These are phyloP conservation scores for Leucaena leucocephala DNA, from an alignment of 306 rosid genomes.

Conservation along the genomic window DNA sequence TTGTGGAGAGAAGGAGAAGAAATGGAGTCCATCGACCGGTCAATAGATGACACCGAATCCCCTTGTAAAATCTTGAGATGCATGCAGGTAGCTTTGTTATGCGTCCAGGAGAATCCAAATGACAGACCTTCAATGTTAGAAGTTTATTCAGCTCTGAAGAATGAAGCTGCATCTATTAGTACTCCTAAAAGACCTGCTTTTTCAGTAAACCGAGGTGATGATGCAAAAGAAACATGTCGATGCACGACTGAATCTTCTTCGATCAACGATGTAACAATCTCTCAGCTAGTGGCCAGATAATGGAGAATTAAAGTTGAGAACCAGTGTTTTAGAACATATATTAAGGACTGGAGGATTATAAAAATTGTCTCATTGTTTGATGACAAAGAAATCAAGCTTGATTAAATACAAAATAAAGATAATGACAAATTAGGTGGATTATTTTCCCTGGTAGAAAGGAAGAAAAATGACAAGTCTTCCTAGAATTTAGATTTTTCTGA, in stretches of 20 bases:
- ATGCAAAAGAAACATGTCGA: constrained; percentile 4
- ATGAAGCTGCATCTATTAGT: constrained; percentile 37
- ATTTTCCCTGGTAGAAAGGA: neutral
- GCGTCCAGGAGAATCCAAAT: constrained; percentile 46
- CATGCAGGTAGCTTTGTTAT: constrained; percentile 63
- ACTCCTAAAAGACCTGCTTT: constrained; percentile 55
- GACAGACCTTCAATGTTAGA: constrained; percentile 65
- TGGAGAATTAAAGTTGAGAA: neutral
- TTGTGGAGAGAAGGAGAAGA: constrained; percentile 56
- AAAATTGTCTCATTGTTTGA: too few relatives aligned
- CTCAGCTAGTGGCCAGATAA: constrained; percentile 52
- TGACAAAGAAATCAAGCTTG: too few relatives aligned
- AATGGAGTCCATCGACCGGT: constrained; percentile 52
- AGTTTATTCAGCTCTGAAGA: constrained; percentile 58
- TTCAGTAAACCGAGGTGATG: constrained; percentile 29
- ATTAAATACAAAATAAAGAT: too few relatives aligned
- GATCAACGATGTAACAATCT: constrained; percentile 46
- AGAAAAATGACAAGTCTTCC: neutral
- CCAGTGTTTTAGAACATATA: neutral
- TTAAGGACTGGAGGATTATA: too few relatives aligned
- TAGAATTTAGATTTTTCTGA: too few relatives aligned
- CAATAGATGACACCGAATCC: constrained; percentile 53
- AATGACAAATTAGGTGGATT: neutral
- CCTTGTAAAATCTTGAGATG: constrained; percentile 58
- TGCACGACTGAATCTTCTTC: constrained; percentile 36